Evolutionary conservation across 2,329 filamentous ascomycete genomes (phyloP).

Genomic region (Pleoardoris graminearum): DNA sequence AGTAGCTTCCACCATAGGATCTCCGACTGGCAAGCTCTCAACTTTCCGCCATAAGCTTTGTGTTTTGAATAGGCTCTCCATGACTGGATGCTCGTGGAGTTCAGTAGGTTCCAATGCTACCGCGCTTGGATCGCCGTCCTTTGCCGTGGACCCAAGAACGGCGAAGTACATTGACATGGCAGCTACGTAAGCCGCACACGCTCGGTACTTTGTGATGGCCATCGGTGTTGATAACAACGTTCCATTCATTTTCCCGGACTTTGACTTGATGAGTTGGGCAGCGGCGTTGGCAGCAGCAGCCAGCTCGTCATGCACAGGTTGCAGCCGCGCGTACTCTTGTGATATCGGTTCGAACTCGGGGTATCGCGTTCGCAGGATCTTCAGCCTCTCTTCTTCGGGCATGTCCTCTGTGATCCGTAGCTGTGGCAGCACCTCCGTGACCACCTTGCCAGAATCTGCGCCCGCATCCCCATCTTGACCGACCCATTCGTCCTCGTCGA

Average conservation of each 20-base stretch:
- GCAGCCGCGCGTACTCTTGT: slow-evolving; percentile 75
- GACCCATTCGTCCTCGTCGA: slow-evolving; percentile 87
- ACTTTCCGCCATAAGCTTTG: slow-evolving; percentile 79
- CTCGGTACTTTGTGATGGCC: slow-evolving; percentile 69
- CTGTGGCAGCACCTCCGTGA: slow-evolving; percentile 85
- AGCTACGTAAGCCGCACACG: slow-evolving; percentile 83
- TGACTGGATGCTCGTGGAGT: slow-evolving; percentile 85
- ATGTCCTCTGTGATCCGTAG: slow-evolving; percentile 80
- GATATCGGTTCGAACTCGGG: slow-evolving; percentile 89
- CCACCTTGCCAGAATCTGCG: slow-evolving; percentile 57
- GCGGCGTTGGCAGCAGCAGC: slow-evolving; percentile 62
- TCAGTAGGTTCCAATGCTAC: slow-evolving; percentile 74
- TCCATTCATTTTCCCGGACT: slow-evolving; percentile 22
- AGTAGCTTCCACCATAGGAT: slow-evolving; percentile 43
- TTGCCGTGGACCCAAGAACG: slow-evolving; percentile 79
- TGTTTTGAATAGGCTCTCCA: slow-evolving; percentile 80
- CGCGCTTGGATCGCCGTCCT: slow-evolving; percentile 53
- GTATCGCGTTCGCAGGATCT: slow-evolving; percentile 77
- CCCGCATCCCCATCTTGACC: slow-evolving; percentile 55
- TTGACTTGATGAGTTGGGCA: slow-evolving; percentile 46
- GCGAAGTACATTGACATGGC: slow-evolving; percentile 93
- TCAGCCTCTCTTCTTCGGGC: slow-evolving; percentile 71
- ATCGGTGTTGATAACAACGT: slow-evolving; percentile 28
- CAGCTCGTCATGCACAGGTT: slow-evolving; percentile 63
- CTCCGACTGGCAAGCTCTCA: slow-evolving; percentile 63